A percentile compares a stretch with the other conserved stretches of the same genome.
Conservation (phyloP, 2,329 filamentous ascomycete species). For the Mycosphaerella sp. region DNA sequence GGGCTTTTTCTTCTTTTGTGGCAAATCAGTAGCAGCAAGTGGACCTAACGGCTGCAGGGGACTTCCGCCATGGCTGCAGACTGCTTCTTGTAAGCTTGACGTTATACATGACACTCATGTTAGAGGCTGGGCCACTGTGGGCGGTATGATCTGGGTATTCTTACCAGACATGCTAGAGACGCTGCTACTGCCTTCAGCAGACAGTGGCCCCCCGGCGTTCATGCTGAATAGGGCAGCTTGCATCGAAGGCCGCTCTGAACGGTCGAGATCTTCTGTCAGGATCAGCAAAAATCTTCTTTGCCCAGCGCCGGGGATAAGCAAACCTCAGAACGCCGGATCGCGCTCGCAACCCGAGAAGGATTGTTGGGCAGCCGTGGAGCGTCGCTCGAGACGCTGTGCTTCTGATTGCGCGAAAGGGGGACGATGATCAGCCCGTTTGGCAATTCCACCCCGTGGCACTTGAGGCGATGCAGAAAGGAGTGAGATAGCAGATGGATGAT, state of each 20-base stretch:
- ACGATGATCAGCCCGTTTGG: no score
- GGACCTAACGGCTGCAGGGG: constrained; percentile 4
- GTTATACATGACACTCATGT: background rate
- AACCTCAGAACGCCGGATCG: background rate
- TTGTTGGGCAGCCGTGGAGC: background rate
- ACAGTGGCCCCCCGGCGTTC: constrained; percentile 15
- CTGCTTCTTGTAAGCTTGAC: constrained; percentile 13
- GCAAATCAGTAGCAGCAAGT: constrained; percentile 4
- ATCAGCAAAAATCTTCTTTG: background rate
- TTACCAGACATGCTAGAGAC: constrained; percentile 15
- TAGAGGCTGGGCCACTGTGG: background rate
- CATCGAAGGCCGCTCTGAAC: background rate
- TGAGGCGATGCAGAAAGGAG: no score
- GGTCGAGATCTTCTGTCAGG: background rate
- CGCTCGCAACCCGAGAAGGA: background rate
- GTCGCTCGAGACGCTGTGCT: background rate
- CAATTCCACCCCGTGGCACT: no score
- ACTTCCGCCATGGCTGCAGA: constrained; percentile 6
- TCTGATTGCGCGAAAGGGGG: no score
- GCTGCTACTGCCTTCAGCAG: constrained; percentile 10
- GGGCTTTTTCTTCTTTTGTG: constrained; percentile 20
- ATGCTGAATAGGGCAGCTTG: constrained; percentile 5
- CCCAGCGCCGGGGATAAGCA: background rate
- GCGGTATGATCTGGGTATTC: constrained; percentile 2
- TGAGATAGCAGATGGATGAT: no score